These are phyloP conservation scores for Kwoniella pini DNA, from an alignment of 768 basidiomycete species.

Conservation along the genomic window DNA sequence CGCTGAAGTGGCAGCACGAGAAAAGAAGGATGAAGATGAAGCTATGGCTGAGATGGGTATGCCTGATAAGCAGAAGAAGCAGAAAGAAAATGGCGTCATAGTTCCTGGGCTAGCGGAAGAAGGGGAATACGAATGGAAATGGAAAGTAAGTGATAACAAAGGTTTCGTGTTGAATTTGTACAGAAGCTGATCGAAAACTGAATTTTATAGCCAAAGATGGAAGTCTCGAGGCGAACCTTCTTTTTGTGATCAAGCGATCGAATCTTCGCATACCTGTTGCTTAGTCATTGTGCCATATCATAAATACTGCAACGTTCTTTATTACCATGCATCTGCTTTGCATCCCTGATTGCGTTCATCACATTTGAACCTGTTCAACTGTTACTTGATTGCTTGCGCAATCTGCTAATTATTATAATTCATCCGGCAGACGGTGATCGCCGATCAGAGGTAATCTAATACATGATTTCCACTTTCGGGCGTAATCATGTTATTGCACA, in stretches of 20 bases:
- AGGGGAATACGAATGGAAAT: slow-evolving; percentile 54
- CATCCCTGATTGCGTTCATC: too few relatives aligned
- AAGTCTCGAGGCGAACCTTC: slow-evolving; percentile 85
- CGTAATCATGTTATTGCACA: neutral
- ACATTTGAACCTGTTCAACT: too few relatives aligned
- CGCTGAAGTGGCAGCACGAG: slow-evolving; percentile 23
- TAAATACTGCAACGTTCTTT: too few relatives aligned
- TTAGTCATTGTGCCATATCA: too few relatives aligned
- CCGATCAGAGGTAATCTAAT: neutral
- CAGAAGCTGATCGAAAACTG: neutral
- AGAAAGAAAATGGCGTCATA: slow-evolving; percentile 28
- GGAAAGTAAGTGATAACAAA: slow-evolving; percentile 48
- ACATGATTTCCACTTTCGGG: slow-evolving; percentile 11
- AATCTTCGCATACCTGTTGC: too few relatives aligned
- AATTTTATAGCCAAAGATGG: slow-evolving; percentile 75
- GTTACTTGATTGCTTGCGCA: too few relatives aligned
- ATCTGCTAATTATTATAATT: too few relatives aligned
- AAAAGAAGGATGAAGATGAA: slow-evolving; percentile 44
- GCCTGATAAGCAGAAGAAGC: slow-evolving; percentile 33
- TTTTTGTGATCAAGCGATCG: slow-evolving; percentile 79
- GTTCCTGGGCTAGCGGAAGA: slow-evolving; percentile 51
- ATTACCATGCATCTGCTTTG: too few relatives aligned
- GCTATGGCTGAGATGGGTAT: slow-evolving; percentile 49
- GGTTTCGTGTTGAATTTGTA: too few relatives aligned
- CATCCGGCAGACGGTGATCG: slow-evolving; percentile 1